These are phyloP conservation scores for Coniella lustricola DNA, from an alignment of 2,329 filamentous ascomycete genomes.

Conservation along the genomic window DNA sequence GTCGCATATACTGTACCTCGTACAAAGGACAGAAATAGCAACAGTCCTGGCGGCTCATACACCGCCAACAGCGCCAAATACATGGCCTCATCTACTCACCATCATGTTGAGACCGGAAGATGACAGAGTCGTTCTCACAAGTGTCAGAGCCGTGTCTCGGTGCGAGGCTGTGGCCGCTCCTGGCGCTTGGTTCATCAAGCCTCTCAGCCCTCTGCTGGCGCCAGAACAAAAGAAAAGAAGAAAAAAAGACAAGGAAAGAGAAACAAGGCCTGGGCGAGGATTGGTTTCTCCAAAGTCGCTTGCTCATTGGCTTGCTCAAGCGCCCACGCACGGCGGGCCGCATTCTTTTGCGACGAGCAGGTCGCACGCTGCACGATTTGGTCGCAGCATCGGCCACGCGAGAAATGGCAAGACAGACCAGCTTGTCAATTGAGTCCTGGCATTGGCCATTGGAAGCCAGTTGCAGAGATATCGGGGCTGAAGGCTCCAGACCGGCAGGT, in stretches of 20 bases:
- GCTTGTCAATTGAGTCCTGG: background rate
- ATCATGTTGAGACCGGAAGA: background rate
- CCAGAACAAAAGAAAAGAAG: too few species aligned
- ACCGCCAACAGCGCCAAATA: too few species aligned
- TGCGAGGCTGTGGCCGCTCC: background rate
- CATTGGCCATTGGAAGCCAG: too few species aligned
- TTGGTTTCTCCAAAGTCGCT: background rate
- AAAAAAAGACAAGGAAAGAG: background rate
- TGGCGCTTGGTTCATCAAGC: constrained; percentile 1
- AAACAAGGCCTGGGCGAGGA: background rate
- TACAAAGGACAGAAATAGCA: too few species aligned
- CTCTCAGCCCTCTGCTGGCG: background rate
- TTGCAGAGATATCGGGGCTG: too few species aligned
- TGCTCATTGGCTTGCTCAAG: background rate
- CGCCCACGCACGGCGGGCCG: background rate
- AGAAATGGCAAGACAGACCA: background rate
- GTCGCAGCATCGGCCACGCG: too few species aligned
- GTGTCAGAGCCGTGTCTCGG: background rate
- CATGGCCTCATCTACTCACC: constrained; percentile 1
- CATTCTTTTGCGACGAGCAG: too few species aligned
- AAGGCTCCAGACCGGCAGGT: too few species aligned
- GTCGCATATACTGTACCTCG: too few species aligned
- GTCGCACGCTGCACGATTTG: too few species aligned
- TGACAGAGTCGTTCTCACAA: background rate
- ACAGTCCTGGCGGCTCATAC: too few species aligned